A percentile compares a stretch with the other conserved stretches of the same genome.
Evolutionary conservation across 1,139 yeast species (phyloP).

Genomic region (Williopsis jadinii): DNA sequence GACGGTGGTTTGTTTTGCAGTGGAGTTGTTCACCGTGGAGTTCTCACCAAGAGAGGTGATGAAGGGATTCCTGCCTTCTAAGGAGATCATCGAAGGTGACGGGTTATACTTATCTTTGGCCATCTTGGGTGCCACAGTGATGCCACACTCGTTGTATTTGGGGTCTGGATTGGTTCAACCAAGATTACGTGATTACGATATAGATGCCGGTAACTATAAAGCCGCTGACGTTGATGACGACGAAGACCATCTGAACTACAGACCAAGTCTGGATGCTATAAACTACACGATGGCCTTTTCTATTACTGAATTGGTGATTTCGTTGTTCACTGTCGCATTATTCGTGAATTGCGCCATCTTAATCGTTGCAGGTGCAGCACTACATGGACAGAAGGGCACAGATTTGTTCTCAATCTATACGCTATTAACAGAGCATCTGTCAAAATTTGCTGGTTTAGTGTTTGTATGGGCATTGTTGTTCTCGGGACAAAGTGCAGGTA

Average conservation of each 20-base stretch:
- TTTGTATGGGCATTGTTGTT: slow-evolving; percentile 70
- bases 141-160: slow-evolving; percentile 73
- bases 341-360: slow-evolving; percentile 71
- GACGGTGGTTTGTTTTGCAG: slow-evolving; percentile 59
- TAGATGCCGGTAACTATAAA: slow-evolving; percentile 36
- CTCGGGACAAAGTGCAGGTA: slow-evolving; percentile 61
- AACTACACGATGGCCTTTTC: slow-evolving; percentile 59
- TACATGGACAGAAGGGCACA: slow-evolving; percentile 53
- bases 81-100: slow-evolving; percentile 46
- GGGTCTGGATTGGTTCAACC: slow-evolving; percentile 78
- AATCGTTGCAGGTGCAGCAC: slow-evolving; percentile 67
- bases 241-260: slow-evolving; percentile 32
- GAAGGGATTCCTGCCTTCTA: slow-evolving; percentile 56
- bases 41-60: slow-evolving; percentile 33
- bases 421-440: slow-evolving; percentile 50
- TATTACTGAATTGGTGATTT: slow-evolving; percentile 55
- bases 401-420: slow-evolving; percentile 70
- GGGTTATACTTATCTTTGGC: slow-evolving; percentile 66
- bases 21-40: slow-evolving; percentile 50
- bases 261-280: slow-evolving; percentile 62
- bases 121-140: slow-evolving; percentile 74
- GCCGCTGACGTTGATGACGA: slow-evolving; percentile 20
- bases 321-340: slow-evolving; percentile 63
- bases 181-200: slow-evolving; percentile 58
- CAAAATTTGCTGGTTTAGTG: slow-evolving; percentile 64